A percentile compares a stretch with the other conserved stretches of the same genome.
phyloP scores from a whole-genome alignment of 345 rosid species.

The Raphanus sativus region DNA sequence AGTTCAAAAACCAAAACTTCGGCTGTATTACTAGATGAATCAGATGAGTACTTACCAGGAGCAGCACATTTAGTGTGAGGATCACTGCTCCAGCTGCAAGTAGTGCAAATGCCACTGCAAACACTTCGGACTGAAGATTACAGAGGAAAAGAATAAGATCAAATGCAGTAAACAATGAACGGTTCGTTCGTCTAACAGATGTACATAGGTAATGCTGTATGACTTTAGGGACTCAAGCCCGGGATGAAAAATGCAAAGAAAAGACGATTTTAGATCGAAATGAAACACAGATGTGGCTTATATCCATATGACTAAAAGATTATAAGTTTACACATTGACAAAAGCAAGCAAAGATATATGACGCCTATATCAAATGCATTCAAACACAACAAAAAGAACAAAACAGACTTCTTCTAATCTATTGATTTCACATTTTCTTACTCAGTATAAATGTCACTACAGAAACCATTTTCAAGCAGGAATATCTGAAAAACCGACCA shows the following conservation, averaged over 20 bases:
- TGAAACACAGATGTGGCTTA: not conserved
- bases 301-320: not conserved
- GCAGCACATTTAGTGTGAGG: not conserved
- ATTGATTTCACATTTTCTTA: not conserved
- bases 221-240: not conserved
- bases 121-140: not conserved
- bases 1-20: not conserved
- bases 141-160: not conserved
- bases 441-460: not conserved
- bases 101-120: not conserved
- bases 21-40: not conserved
- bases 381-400: not conserved
- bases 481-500: not conserved
- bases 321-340: not conserved
- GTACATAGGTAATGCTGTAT: not conserved
- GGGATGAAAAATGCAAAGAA: not conserved
- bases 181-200: not conserved
- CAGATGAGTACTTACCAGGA: not conserved
- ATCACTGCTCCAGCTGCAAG: constrained; percentile 1
- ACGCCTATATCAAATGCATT: not conserved
- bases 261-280: not conserved
- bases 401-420: not conserved
- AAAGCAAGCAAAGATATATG: not conserved
- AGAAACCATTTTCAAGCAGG: not conserved
- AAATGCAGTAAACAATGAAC: not conserved